Conservation (phyloP, 495 filamentous ascomycete species). For the Thozetella sp. region DNA sequence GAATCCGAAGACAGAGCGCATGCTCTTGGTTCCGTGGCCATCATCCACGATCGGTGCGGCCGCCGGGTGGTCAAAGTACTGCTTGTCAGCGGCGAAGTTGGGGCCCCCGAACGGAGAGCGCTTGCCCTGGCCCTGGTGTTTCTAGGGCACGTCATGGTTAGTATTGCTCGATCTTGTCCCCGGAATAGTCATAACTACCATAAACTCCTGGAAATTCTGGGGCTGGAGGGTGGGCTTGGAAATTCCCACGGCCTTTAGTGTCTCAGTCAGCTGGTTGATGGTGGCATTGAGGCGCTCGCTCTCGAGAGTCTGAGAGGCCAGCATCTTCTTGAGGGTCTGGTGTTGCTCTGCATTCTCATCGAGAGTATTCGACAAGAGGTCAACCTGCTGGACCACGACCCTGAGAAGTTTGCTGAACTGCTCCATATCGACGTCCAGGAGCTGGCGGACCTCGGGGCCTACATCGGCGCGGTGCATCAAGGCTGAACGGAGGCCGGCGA, state of each 20-base stretch:
- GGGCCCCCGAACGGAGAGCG: neutral
- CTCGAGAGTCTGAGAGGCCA: neutral
- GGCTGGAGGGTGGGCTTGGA: too few species aligned
- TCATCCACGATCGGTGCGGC: neutral
- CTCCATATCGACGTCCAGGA: neutral
- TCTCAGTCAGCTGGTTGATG: neutral
- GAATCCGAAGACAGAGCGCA: too few species aligned
- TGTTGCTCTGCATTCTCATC: neutral
- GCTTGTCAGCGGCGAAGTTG: neutral
- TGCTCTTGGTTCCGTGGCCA: neutral
- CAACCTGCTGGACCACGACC: neutral
- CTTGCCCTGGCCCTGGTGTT: neutral
- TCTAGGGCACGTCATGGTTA: too few species aligned
- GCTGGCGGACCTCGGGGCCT: fast-evolving
- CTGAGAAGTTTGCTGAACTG: conserved; percentile 5
- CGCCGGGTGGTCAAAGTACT: neutral
- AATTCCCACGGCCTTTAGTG: too few species aligned
- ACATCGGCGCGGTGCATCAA: conserved; percentile 3
- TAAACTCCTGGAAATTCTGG: too few species aligned
- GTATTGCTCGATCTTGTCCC: too few species aligned
- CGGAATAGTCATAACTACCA: too few species aligned
- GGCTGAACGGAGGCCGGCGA: conserved; percentile 16
- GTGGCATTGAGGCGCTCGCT: conserved; percentile 6
- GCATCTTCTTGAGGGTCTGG: neutral
- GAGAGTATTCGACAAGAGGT: neutral